A percentile compares a stretch with the other conserved stretches of the same genome.
Conservation (phyloP, 1,284 basidiomycete genomes). For the Phaffia rhodozyma region DNA sequence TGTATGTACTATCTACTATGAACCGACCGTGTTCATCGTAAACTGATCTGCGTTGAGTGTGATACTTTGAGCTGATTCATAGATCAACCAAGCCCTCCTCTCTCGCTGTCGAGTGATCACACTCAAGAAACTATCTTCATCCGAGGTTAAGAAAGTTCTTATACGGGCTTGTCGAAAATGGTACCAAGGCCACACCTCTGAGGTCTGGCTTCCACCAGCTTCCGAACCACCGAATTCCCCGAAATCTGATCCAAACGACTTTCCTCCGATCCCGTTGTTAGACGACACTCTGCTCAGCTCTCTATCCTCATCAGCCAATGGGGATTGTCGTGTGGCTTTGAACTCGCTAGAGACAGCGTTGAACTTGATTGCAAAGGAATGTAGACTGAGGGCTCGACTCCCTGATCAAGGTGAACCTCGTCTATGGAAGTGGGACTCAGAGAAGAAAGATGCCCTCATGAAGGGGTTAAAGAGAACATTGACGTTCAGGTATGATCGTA, state of each 20-base stretch:
- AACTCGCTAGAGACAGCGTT: conserved; percentile 38
- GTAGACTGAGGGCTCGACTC: conserved; percentile 20
- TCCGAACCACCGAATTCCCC: background rate
- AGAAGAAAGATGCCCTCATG: conserved; percentile 32
- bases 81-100: conserved; percentile 32
- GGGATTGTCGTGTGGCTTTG: conserved; percentile 37
- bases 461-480: conserved; percentile 34
- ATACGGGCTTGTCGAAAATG: conserved; percentile 11
- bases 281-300: conserved; percentile 37
- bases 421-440: conserved; percentile 6
- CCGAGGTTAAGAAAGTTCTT: conserved; percentile 21
- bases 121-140: conserved; percentile 23
- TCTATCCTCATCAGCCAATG: conserved; percentile 38
- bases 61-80: conserved; percentile 9
- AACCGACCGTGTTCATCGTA: background rate
- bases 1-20: conserved; percentile 7
- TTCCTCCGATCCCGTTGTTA: background rate
- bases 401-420: conserved; percentile 18
- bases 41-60: background rate
- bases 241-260: background rate
- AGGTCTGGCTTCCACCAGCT: background rate
- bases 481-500: conserved; percentile 51
- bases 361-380: no score
- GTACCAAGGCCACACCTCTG: background rate
- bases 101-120: conserved; percentile 35